phyloP scores from a whole-genome alignment of 208 protist genomes.

The Leptomonas seymouri region DNA sequence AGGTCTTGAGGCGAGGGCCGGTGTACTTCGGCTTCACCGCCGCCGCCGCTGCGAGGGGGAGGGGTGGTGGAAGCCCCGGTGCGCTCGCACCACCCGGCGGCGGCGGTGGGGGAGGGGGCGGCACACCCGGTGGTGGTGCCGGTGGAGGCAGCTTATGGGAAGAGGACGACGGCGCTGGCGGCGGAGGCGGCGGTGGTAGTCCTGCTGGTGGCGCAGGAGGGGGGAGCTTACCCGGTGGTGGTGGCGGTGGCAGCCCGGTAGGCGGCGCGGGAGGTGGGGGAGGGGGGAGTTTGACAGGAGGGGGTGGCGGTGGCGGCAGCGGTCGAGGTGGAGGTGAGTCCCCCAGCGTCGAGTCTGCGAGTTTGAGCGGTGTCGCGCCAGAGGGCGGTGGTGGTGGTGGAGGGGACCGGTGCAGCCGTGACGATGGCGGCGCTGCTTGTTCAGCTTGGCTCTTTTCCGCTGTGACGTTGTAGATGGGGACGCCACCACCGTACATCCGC shows the following conservation, averaged over 20 bases:
- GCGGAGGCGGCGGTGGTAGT: constrained; percentile 19
- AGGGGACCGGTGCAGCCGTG: constrained; percentile 1
- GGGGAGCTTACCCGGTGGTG: constrained; percentile 29
- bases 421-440: neutral
- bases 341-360: constrained; percentile 14
- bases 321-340: constrained; percentile 33
- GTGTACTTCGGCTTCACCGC: constrained; percentile 28
- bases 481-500: constrained; percentile 47
- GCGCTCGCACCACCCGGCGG: neutral
- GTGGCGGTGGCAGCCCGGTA: constrained; percentile 24
- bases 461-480: constrained; percentile 12
- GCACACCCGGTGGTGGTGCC: constrained; percentile 27
- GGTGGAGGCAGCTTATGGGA: constrained; percentile 11
- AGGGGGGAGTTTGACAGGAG: constrained; percentile 2
- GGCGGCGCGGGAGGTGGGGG: constrained; percentile 32
- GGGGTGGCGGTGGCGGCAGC: constrained; percentile 38
- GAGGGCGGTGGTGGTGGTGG: constrained; percentile 4
- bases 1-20: constrained; percentile 71
- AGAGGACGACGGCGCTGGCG: constrained; percentile 13
- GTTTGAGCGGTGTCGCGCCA: constrained; percentile 17
- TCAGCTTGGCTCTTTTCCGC: neutral
- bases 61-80: constrained; percentile 39
- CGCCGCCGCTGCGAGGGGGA: constrained; percentile 13
- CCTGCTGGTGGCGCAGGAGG: constrained; percentile 18
- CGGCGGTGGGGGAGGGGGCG: constrained; percentile 25